Percentiles rank a stretch among this genome's conserved stretches.
These are phyloP conservation scores for Aspergillus quadricinctus DNA, from an alignment of 2,329 filamentous ascomycete species.

Conservation along the genomic window DNA sequence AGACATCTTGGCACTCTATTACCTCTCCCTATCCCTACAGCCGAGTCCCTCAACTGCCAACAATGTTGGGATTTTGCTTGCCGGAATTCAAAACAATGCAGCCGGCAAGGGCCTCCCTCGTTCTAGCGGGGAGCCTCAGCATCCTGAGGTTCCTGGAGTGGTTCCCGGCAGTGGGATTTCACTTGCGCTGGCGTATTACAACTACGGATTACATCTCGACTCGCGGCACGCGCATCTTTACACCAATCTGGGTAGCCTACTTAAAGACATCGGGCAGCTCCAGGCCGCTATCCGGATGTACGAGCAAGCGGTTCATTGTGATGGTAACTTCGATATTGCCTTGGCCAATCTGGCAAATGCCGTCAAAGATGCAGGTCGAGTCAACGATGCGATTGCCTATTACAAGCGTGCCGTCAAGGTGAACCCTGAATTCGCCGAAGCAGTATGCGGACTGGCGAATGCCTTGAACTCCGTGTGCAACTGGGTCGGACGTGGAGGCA, in stretches of 20 bases:
- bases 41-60: slow-evolving; percentile 97
- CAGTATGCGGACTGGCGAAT: slow-evolving; percentile 91
- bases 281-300: slow-evolving; percentile 95
- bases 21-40: slow-evolving; percentile 87
- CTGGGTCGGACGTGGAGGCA: slow-evolving; percentile 85
- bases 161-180: slow-evolving; percentile 80
- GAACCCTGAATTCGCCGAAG: slow-evolving; percentile 96
- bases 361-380: slow-evolving; percentile 90
- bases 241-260: slow-evolving; percentile 88
- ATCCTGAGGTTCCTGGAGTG: slow-evolving; percentile 67
- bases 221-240: slow-evolving; percentile 90
- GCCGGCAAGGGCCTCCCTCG: slow-evolving; percentile 37
- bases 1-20: slow-evolving; percentile 92
- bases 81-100: slow-evolving; percentile 74
- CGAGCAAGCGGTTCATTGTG: slow-evolving; percentile 85
- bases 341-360: slow-evolving; percentile 95
- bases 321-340: slow-evolving; percentile 94
- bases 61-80: slow-evolving; percentile 95
- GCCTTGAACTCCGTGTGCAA: slow-evolving; percentile 95
- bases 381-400: slow-evolving; percentile 86
- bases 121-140: slow-evolving; percentile 34
- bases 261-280: slow-evolving; percentile 94
- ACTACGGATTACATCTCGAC: slow-evolving; percentile 86
- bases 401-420: slow-evolving; percentile 85
- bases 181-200: slow-evolving; percentile 87